Conservation (phyloP, 345 rosid species). For the Barbarea vulgaris region DNA sequence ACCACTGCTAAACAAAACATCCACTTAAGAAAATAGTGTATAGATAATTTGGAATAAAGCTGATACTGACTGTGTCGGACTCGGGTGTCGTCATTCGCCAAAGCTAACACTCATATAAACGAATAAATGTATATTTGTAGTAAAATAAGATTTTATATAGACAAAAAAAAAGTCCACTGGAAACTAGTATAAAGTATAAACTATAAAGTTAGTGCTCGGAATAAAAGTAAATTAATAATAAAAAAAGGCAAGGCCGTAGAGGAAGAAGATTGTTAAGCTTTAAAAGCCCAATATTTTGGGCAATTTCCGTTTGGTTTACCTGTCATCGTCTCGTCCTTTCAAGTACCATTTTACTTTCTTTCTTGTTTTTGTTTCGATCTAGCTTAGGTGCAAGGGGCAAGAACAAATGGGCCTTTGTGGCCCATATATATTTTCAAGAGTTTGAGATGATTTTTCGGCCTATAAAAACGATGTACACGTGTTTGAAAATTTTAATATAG, state of each 20-base stretch:
- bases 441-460: not conserved
- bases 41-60: slow-evolving; percentile 33
- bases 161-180: not conserved
- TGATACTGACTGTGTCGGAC: slow-evolving; percentile 39
- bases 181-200: not conserved
- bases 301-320: slow-evolving; percentile 11
- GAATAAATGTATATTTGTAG: not conserved
- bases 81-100: slow-evolving; percentile 34
- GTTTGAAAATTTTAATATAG: not conserved
- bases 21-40: slow-evolving; percentile 34
- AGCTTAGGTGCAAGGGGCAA: not conserved
- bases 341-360: not conserved
- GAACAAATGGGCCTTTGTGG: not conserved
- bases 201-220: not conserved
- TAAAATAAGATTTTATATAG: not conserved
- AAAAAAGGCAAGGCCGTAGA: slow-evolving; percentile 21
- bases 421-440: not conserved
- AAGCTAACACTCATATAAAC: slow-evolving; percentile 18
- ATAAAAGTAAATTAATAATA: not conserved
- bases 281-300: slow-evolving; percentile 24
- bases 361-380: not conserved
- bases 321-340: slow-evolving; percentile 22
- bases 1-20: slow-evolving; percentile 31
- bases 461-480: not conserved
- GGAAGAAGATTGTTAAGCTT: slow-evolving; percentile 9